phyloP scores from a whole-genome alignment of 345 rosid species.

The Camelina neglecta region DNA sequence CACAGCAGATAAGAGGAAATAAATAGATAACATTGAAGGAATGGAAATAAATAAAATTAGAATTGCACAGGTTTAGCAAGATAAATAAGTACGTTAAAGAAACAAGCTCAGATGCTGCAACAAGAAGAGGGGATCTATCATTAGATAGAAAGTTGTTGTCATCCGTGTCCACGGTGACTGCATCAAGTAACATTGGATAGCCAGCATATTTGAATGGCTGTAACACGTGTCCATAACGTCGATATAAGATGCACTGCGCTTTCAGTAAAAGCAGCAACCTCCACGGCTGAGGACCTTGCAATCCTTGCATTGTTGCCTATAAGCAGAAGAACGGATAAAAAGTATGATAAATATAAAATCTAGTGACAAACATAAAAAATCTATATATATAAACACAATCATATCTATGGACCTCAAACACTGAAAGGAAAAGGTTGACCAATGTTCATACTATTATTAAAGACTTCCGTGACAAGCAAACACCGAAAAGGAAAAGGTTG shows the following conservation, averaged over 20 bases:
- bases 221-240: slow-evolving; percentile 80
- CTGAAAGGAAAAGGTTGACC: too few species aligned
- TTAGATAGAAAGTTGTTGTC: slow-evolving; percentile 91
- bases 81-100: slow-evolving; percentile 75
- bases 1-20: slow-evolving; percentile 25
- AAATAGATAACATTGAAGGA: slow-evolving; percentile 34
- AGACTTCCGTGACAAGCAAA: slow-evolving; percentile 9
- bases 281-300: slow-evolving; percentile 99
- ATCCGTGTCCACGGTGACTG: slow-evolving; percentile 85
- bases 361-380: not conserved
- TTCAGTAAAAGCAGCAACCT: slow-evolving; percentile 90
- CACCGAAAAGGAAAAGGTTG: slow-evolving; percentile 13
- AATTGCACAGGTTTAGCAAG: slow-evolving; percentile 25
- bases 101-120: slow-evolving; percentile 97
- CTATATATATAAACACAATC: not conserved
- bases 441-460: not conserved
- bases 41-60: slow-evolving; percentile 12
- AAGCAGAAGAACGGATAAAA: slow-evolving; percentile 28
- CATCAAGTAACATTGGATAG: slow-evolving; percentile 96
- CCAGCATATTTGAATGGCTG: slow-evolving; percentile 99
- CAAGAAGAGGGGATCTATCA: slow-evolving; percentile 92
- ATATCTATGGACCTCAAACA: slow-evolving; percentile 18
- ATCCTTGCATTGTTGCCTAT: slow-evolving; percentile 99
- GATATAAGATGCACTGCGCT: slow-evolving; percentile 95
- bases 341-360: not conserved